phyloP scores from a whole-genome alignment of 352 stramenopile genomes.

The Blastocystis sp. region DNA sequence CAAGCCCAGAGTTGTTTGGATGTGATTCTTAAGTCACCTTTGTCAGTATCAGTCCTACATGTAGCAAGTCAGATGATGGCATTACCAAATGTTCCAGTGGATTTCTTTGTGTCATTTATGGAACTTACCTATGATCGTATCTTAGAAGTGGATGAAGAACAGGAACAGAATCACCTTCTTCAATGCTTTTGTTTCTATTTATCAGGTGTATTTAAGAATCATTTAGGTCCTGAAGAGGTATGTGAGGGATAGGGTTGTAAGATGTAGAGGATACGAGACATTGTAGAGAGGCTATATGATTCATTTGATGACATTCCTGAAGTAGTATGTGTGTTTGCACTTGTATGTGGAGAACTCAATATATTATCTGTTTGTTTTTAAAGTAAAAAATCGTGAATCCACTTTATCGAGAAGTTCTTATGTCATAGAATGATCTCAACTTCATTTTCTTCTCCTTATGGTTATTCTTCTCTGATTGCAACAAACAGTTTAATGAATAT shows the following conservation, averaged over 20 bases:
- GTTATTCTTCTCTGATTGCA: too few relatives aligned
- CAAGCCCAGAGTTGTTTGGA: slow-evolving; percentile 9
- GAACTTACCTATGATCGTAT: neutral
- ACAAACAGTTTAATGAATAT: neutral
- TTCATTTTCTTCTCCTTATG: too few relatives aligned
- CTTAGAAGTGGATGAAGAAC: neutral
- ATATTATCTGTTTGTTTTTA: slow-evolving; percentile 15
- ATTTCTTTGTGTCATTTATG: neutral
- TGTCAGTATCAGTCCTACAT: neutral
- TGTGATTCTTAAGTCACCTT: neutral
- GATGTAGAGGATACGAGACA: neutral
- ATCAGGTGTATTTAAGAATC: slow-evolving; percentile 1
- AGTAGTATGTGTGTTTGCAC: neutral
- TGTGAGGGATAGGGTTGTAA: neutral
- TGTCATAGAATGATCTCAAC: too few relatives aligned
- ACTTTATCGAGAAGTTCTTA: too few relatives aligned
- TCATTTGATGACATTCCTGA: neutral
- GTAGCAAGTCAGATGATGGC: neutral
- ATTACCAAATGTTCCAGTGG: neutral
- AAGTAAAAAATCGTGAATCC: too few relatives aligned
- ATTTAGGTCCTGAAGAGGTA: neutral
- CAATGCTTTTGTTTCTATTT: slow-evolving; percentile 50
- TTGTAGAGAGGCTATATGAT: neutral
- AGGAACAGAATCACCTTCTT: neutral
- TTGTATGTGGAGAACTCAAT: neutral